Percentiles rank a stretch among this genome's conserved stretches.
Conservation (phyloP, 495 filamentous ascomycete species). For the Terfezia boudieri region DNA sequence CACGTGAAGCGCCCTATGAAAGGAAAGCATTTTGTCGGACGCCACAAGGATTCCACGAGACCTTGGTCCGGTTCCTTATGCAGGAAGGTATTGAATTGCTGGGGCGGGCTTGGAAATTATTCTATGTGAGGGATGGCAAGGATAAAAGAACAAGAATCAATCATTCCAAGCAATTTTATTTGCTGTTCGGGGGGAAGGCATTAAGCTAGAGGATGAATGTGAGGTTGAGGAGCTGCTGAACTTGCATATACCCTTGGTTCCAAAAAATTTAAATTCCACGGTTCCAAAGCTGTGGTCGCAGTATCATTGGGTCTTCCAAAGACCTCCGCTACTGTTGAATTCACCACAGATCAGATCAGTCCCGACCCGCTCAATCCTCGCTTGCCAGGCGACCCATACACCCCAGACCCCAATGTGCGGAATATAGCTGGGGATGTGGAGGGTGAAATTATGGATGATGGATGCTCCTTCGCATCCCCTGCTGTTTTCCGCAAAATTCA, state of each 20-base stretch:
- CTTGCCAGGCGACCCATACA: slow-evolving; percentile 17
- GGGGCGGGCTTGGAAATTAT: slow-evolving; percentile 13
- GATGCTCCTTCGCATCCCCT: slow-evolving; percentile 49
- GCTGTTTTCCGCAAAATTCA: slow-evolving; percentile 37
- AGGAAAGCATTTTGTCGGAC: not conserved
- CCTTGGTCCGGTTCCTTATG: slow-evolving; percentile 5
- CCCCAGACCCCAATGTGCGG: slow-evolving; percentile 8
- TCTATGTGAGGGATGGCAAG: slow-evolving; percentile 5
- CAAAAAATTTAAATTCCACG: slow-evolving; percentile 3
- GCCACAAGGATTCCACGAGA: not conserved
- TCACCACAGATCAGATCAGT: not conserved
- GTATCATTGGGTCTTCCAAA: slow-evolving; percentile 9
- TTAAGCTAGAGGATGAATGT: slow-evolving; percentile 2
- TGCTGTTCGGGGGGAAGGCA: slow-evolving; percentile 11
- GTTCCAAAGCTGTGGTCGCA: slow-evolving; percentile 17
- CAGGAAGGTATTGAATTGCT: slow-evolving; percentile 3
- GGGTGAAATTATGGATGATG: slow-evolving; percentile 53
- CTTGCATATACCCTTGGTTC: slow-evolving; percentile 16
- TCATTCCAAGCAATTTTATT: slow-evolving; percentile 11
- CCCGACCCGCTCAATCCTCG: slow-evolving; percentile 11
- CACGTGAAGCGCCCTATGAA: not conserved
- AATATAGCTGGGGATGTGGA: not conserved
- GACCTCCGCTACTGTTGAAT: not conserved
- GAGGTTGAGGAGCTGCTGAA: slow-evolving; percentile 6
- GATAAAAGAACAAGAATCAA: not conserved